Evolutionary conservation across 2,329 filamentous ascomycete genomes (phyloP).

Genomic region (Elsinoe necatrix): DNA sequence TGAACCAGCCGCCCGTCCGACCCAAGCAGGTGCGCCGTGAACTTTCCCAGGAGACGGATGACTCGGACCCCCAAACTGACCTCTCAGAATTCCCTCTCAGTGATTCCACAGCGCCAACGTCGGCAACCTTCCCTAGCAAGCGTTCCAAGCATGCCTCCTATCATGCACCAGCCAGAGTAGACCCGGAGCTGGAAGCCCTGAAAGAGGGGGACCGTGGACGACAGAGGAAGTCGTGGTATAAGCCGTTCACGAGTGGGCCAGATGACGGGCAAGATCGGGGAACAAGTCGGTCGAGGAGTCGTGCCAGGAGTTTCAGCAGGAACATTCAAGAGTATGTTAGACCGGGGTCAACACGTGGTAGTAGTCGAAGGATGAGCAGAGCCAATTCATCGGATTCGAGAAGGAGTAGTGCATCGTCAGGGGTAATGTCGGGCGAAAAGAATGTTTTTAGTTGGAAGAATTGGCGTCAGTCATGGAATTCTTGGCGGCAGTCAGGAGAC

Average conservation of each 20-base stretch:
- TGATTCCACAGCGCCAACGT: conserved; percentile 36
- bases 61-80: conserved; percentile 36
- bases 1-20: conserved; percentile 11
- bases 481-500: conserved; percentile 27
- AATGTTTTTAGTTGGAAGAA: conserved; percentile 14
- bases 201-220: conserved; percentile 12
- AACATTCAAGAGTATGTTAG: conserved; percentile 13
- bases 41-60: conserved; percentile 29
- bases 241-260: conserved; percentile 37
- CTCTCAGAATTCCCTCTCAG: conserved; percentile 34
- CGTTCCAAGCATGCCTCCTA: conserved; percentile 34
- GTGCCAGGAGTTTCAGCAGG: conserved; percentile 18
- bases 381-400: neutral
- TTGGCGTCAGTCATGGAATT: conserved; percentile 18
- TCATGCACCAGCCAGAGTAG: conserved; percentile 18
- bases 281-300: conserved; percentile 26
- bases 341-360: conserved; percentile 11
- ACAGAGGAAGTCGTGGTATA: conserved; percentile 15
- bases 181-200: neutral
- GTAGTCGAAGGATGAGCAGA: conserved; percentile 11
- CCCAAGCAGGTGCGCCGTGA: conserved; percentile 17
- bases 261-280: conserved; percentile 29
- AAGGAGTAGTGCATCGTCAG: conserved; percentile 15
- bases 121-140: conserved; percentile 33
- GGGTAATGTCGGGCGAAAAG: conserved; percentile 10